Base-by-base conservation (phyloP, 352 stramenopile species). In the Pythium dissimile region DNA sequence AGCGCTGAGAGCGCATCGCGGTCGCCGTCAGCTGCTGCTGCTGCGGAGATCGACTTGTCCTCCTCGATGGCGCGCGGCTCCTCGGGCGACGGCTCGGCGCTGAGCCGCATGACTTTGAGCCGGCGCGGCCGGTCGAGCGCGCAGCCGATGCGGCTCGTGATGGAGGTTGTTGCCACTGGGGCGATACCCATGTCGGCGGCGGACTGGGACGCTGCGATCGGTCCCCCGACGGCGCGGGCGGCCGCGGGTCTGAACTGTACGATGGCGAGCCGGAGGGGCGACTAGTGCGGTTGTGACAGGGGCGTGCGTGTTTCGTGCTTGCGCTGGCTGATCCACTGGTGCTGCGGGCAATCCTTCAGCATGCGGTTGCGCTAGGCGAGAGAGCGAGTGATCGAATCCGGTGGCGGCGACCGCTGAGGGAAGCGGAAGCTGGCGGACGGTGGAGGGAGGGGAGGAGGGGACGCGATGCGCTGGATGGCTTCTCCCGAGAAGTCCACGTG, bases 281-380 rank as follows among this genome's bases (percentile, higher is more conserved):
- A 16, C 85, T 78, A 92, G 48, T 84, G 64, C 13, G 71, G 70
- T 71, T 79, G 72, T 73, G 71, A 80, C 64, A 89, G 80, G 47
- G 74, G 71, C 50, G 74, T 82, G 69, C 80, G 84, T 69, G 81
- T 93, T 75, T 95, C 85, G 82, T 91, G 82, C 66, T 81, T 89
- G 75, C 85, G 85, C 66, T 90, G 81, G 70, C 73, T 87, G 67
- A 95, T 91, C 81, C 82, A 95, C 83, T 95, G 85, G 69, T 95
- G 85, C 78, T 95, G 85, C 57, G 85, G 85, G 57, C 85, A 95
- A 72, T 93, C 75, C 77, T 93, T 93, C 45, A 95, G 85, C 85
- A 95, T 94, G 42, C 52, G 52, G n/a, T 26, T 48, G 23, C 11
- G 48, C 26, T 18, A 26, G 27, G 11, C 21, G 23, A 30, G 28